Evolutionary conservation across 2,329 filamentous ascomycete genomes (phyloP).

Genomic region (Aspergillus sp.): DNA sequence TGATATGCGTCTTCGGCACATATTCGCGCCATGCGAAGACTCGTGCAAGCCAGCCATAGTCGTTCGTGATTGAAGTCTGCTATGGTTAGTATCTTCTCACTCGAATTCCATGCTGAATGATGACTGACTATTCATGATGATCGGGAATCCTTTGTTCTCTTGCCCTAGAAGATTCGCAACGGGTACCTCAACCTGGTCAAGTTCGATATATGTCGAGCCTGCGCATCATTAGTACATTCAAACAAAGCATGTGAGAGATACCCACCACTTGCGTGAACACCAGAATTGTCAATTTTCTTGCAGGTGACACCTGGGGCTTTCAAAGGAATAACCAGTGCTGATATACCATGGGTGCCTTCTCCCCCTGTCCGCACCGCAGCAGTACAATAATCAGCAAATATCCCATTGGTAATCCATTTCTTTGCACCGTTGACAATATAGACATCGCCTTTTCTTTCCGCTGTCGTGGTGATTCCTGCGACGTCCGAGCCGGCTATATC

Average conservation of each 20-base stretch:
- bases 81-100: not conserved
- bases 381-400: slow-evolving; percentile 54
- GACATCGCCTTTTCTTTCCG: slow-evolving; percentile 39
- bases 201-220: slow-evolving; percentile 64
- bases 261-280: slow-evolving; percentile 53
- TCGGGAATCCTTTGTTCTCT: slow-evolving; percentile 75
- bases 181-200: slow-evolving; percentile 77
- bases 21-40: slow-evolving; percentile 54
- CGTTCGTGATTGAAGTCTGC: slow-evolving; percentile 56
- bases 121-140: slow-evolving; percentile 60
- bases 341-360: slow-evolving; percentile 50
- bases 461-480: slow-evolving; percentile 55
- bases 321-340: slow-evolving; percentile 55
- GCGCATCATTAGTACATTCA: not conserved
- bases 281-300: slow-evolving; percentile 53
- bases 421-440: slow-evolving; percentile 60
- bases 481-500: slow-evolving; percentile 52
- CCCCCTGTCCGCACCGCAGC: slow-evolving; percentile 58
- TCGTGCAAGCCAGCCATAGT: slow-evolving; percentile 53
- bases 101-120: not conserved
- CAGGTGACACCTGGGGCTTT: slow-evolving; percentile 45
- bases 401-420: slow-evolving; percentile 60
- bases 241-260: not conserved
- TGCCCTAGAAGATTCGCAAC: slow-evolving; percentile 67
- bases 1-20: slow-evolving; percentile 51